A percentile compares a stretch with the other conserved stretches of the same genome.
Conservation (phyloP, 768 basidiomycete genomes). For the Termitomyces sp. region DNA sequence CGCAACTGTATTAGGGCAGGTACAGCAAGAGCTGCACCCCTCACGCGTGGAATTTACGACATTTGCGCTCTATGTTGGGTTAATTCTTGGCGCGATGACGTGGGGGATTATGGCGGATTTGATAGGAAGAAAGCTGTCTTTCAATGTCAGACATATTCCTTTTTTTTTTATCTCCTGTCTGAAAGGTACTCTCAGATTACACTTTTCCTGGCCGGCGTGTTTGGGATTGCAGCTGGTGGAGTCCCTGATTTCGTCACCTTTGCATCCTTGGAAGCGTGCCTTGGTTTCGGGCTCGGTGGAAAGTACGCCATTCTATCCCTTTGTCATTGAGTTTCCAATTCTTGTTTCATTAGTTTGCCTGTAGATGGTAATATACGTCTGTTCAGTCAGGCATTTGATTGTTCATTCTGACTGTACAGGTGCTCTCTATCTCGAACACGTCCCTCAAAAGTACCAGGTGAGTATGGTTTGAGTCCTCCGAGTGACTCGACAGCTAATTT, state of each 20-base stretch:
- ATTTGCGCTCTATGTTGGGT: slow-evolving; percentile 38
- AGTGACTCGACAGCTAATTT: neutral
- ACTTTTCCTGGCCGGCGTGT: slow-evolving; percentile 34
- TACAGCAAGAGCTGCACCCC: slow-evolving; percentile 37
- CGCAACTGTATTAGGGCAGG: slow-evolving; percentile 38
- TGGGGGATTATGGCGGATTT: slow-evolving; percentile 48
- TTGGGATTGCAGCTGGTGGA: slow-evolving; percentile 45
- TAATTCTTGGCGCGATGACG: slow-evolving; percentile 39
- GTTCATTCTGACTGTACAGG: slow-evolving; percentile 14
- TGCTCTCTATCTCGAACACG: slow-evolving; percentile 38
- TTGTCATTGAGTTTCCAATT: slow-evolving; percentile 7
- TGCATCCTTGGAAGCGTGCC: slow-evolving; percentile 35
- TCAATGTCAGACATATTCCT: slow-evolving; percentile 24
- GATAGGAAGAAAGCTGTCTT: slow-evolving; percentile 39
- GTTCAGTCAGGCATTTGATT: neutral
- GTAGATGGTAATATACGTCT: slow-evolving; percentile 31
- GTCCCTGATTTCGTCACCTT: slow-evolving; percentile 41
- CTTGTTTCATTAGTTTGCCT: slow-evolving; percentile 25
- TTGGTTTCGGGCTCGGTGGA: slow-evolving; percentile 49
- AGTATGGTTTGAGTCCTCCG: slow-evolving; percentile 4
- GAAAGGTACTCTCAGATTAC: slow-evolving; percentile 16
- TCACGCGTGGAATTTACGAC: slow-evolving; percentile 39
- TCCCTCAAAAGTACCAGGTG: slow-evolving; percentile 36
- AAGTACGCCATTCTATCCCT: slow-evolving; percentile 29
- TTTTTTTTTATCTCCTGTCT: neutral